These are phyloP conservation scores for Halenospora varia DNA, from an alignment of 495 filamentous ascomycete species.

Conservation along the genomic window DNA sequence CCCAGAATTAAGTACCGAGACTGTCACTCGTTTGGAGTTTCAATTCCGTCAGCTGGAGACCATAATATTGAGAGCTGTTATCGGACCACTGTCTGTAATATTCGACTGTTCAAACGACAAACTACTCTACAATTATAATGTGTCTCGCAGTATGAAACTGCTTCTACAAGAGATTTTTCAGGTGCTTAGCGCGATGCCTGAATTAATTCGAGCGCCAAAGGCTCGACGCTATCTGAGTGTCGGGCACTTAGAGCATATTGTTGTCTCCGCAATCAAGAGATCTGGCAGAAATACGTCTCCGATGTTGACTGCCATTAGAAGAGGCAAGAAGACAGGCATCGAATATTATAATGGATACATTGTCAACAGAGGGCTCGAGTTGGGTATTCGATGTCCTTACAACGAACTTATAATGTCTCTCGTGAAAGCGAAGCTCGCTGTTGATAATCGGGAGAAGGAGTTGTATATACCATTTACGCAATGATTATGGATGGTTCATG, in stretches of 20 bases:
- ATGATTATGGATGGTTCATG: neutral
- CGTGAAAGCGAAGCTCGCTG: slow-evolving; percentile 21
- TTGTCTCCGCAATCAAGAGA: neutral
- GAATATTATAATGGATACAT: slow-evolving; percentile 30
- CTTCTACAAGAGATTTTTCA: slow-evolving; percentile 48
- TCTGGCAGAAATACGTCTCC: slow-evolving; percentile 6
- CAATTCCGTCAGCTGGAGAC: slow-evolving; percentile 58
- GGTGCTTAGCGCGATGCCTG: slow-evolving; percentile 43
- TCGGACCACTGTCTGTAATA: slow-evolving; percentile 74
- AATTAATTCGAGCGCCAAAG: slow-evolving; percentile 42
- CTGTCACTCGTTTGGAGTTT: slow-evolving; percentile 26
- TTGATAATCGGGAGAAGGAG: slow-evolving; percentile 6
- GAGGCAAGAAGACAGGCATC: slow-evolving; percentile 24
- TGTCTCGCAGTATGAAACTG: slow-evolving; percentile 60
- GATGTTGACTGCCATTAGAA: slow-evolving; percentile 23
- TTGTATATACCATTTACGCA: slow-evolving; percentile 18
- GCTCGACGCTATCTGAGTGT: slow-evolving; percentile 7
- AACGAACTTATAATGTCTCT: slow-evolving; percentile 11
- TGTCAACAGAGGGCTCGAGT: slow-evolving; percentile 10
- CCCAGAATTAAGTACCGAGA: slow-evolving; percentile 24
- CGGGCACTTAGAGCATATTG: slow-evolving; percentile 3
- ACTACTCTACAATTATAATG: slow-evolving; percentile 56
- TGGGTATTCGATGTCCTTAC: slow-evolving; percentile 18
- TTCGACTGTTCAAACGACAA: slow-evolving; percentile 68
- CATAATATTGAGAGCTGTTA: slow-evolving; percentile 66